Evolutionary conservation across 257 asterid species (phyloP), one percentile per base, ranked within the genome.

Genomic region (Cordia subcordata): DNA sequence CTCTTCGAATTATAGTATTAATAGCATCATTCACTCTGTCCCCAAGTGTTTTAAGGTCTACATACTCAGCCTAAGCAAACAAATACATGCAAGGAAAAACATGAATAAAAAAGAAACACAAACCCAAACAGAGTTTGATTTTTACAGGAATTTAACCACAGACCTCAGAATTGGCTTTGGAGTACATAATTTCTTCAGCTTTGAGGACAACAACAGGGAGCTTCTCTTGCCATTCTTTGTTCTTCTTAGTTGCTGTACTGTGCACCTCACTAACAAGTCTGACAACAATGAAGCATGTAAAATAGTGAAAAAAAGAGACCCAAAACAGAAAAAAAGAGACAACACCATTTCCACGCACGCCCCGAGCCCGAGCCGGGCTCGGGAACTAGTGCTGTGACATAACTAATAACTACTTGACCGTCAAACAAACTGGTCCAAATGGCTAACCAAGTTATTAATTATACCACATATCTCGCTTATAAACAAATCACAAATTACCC

Each of bases 141-240:
- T n/a, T 1, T 13, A 16, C 15, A 32, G 55, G 4, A 20, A 62
- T 40, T 35, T 16, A 10, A 68, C 11, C 45, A n/a, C n/a, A 13
- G 64, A 88, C 98, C 94, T 88, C 90, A 62, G 96, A 83, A 78
- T 82, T 88, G 67, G 98, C 98, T 70, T 91, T 91, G 62, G 92
- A 91, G 66, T 91, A 91, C 84, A 91, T 75, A 61, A 91, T 91
- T 76, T 91, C 95, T 68, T 91, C 98, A 70, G 92, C 94, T 79
- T 79, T 88, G 63, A 91, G 61, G 37, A 85, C 98, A 58, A 91
- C 98, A 78, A 85, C 72, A 61, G 98, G 98, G 37, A 88, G 94
- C 72, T 85, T 91, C 68, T 87, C 96, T 67, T 82, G 96, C 96
- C 96, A 91, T 69, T 88, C 95, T 63, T 72, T 88, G 81, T 91